phyloP scores from a whole-genome alignment of 1,284 basidiomycete species.

The Cryptococcus depauperatus region DNA sequence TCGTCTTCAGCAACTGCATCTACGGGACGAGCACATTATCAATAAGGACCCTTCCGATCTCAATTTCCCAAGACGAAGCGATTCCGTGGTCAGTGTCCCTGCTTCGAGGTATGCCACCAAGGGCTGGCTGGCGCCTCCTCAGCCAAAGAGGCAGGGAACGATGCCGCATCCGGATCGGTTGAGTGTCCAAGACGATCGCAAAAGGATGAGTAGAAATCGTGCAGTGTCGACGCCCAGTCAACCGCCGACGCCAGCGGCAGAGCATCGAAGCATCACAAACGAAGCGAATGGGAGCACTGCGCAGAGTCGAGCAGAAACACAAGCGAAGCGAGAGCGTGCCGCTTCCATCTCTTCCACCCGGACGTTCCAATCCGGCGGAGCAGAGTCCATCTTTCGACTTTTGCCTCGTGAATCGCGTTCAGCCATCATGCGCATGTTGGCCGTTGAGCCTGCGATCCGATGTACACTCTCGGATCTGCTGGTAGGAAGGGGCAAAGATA shows the following conservation, averaged over 20 bases:
- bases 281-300: not conserved
- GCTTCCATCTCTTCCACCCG: slow-evolving; percentile 37
- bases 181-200: slow-evolving; percentile 5
- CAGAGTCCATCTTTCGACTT: slow-evolving; percentile 97
- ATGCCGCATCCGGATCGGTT: slow-evolving; percentile 3
- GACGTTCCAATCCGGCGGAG: slow-evolving; percentile 73
- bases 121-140: slow-evolving; percentile 6
- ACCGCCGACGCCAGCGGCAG: slow-evolving; percentile 6
- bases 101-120: slow-evolving; percentile 24
- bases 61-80: slow-evolving; percentile 59
- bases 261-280: slow-evolving; percentile 3
- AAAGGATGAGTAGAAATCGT: slow-evolving; percentile 12
- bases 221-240: slow-evolving; percentile 18
- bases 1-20: slow-evolving; percentile 20
- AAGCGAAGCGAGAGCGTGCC: slow-evolving; percentile 35
- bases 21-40: slow-evolving; percentile 17
- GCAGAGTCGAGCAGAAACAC: slow-evolving; percentile 19
- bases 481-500: slow-evolving; percentile 65
- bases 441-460: slow-evolving; percentile 76
- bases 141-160: slow-evolving; percentile 23
- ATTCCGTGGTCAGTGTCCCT: slow-evolving; percentile 56
- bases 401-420: slow-evolving; percentile 84
- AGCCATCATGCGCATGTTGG: slow-evolving; percentile 87
- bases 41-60: slow-evolving; percentile 55
- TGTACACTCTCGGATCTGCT: slow-evolving; percentile 92